Evolutionary conservation across 1,284 basidiomycete genomes (phyloP).

Genomic region (Pisolithus thermaeus): DNA sequence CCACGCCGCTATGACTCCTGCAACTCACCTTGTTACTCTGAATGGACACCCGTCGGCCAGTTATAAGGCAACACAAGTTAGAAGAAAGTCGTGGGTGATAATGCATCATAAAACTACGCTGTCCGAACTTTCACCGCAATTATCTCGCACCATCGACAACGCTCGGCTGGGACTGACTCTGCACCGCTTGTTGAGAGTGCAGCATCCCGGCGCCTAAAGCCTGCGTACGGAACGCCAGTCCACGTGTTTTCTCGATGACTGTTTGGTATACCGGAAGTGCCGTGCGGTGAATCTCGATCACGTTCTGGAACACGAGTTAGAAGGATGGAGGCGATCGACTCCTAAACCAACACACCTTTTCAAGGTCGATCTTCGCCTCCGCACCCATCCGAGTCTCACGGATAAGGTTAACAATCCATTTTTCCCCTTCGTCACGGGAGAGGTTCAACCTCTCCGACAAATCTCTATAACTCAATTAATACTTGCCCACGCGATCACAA

Average conservation of each 20-base stretch:
- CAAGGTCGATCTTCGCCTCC: conserved; percentile 95
- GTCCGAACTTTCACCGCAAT: neutral
- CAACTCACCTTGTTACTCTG: no score
- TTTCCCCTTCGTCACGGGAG: conserved; percentile 90
- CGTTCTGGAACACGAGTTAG: conserved; percentile 53
- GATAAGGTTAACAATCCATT: conserved; percentile 99
- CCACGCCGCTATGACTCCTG: no score
- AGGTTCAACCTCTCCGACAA: conserved; percentile 91
- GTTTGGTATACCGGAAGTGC: conserved; percentile 89
- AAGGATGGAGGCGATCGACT: neutral
- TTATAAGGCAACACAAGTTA: no score
- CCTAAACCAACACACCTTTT: conserved; percentile 54
- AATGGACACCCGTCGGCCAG: no score
- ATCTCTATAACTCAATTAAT: conserved; percentile 50
- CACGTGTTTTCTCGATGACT: conserved; percentile 94
- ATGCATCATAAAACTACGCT: no score
- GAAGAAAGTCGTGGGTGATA: no score
- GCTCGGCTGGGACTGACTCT: conserved; percentile 25
- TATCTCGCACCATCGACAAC: conserved; percentile 27
- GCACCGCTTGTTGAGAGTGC: conserved; percentile 38
- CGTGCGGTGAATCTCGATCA: conserved; percentile 92
- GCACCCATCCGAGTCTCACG: conserved; percentile 93
- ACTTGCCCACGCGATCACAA: conserved; percentile 1
- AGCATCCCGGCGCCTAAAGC: conserved; percentile 84
- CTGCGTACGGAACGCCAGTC: conserved; percentile 87